Percentiles rank a stretch among this genome's conserved stretches.
phyloP scores from a whole-genome alignment of 768 basidiomycete species.

The Boletus patriciae region DNA sequence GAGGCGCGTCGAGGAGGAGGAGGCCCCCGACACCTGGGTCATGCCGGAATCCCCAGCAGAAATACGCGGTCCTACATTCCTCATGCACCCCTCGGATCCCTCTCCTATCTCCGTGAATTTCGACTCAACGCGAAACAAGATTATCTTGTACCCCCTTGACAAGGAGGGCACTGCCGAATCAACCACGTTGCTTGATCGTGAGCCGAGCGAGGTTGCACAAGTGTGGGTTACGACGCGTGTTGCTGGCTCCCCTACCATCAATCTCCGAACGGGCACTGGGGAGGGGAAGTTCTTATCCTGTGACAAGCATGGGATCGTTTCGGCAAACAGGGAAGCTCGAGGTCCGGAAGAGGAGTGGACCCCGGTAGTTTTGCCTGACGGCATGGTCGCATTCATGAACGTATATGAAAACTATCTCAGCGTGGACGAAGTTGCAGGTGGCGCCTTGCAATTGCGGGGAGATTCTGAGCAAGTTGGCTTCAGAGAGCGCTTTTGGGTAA shows the following conservation, averaged over 20 bases:
- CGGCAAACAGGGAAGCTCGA: slow-evolving; percentile 83
- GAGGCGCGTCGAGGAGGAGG: slow-evolving; percentile 57
- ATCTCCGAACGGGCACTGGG: slow-evolving; percentile 82
- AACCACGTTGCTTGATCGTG: slow-evolving; percentile 56
- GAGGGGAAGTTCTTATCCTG: slow-evolving; percentile 90
- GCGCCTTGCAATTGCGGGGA: slow-evolving; percentile 70
- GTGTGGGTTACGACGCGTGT: slow-evolving; percentile 91
- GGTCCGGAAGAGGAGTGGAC: slow-evolving; percentile 96
- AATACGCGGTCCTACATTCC: slow-evolving; percentile 86
- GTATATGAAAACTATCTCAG: slow-evolving; percentile 86
- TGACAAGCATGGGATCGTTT: slow-evolving; percentile 81
- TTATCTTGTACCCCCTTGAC: slow-evolving; percentile 65
- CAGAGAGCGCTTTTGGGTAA: slow-evolving; percentile 83
- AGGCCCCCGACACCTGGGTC: slow-evolving; percentile 77
- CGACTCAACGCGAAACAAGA: slow-evolving; percentile 70
- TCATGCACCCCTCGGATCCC: slow-evolving; percentile 79
- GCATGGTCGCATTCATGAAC: slow-evolving; percentile 86
- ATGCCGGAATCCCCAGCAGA: slow-evolving; percentile 67
- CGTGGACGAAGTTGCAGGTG: slow-evolving; percentile 86
- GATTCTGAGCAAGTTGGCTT: slow-evolving; percentile 88
- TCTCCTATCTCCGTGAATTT: slow-evolving; percentile 75
- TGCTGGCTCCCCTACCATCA: slow-evolving; percentile 80
- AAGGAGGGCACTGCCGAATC: slow-evolving; percentile 53
- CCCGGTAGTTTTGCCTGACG: slow-evolving; percentile 75
- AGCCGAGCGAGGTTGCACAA: slow-evolving; percentile 79